These are phyloP conservation scores for Ilex aquifolium DNA, from an alignment of 257 asterid species.

Conservation along the genomic window DNA sequence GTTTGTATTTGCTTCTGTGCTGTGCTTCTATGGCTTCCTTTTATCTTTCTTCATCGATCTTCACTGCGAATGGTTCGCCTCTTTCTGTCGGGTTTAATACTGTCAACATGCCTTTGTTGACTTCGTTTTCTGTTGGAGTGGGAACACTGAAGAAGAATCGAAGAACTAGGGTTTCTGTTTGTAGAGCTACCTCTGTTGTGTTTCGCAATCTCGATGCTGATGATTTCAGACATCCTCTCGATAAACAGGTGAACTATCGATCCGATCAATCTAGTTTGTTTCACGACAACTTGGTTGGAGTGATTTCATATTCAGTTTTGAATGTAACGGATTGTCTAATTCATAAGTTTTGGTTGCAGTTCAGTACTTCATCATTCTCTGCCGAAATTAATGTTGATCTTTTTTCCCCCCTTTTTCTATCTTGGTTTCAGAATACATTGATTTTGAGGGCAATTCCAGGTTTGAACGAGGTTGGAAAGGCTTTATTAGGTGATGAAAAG, in stretches of 20 bases:
- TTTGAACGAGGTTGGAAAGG: constrained; percentile 71
- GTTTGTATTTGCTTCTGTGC: constrained; percentile 18
- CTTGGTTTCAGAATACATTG: constrained; percentile 65
- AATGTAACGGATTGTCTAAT: too few relatives aligned
- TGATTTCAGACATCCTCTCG: constrained; percentile 91
- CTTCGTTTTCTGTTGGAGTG: constrained; percentile 16
- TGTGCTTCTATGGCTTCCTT: constrained; percentile 43
- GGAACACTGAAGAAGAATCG: constrained; percentile 14
- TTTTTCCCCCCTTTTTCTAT: background rate
- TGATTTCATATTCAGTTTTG: too few relatives aligned
- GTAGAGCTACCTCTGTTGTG: constrained; percentile 55
- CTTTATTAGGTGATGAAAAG: constrained; percentile 55
- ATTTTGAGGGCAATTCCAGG: constrained; percentile 93
- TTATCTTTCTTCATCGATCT: constrained; percentile 16
- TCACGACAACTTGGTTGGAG: too few relatives aligned
- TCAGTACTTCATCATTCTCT: too few relatives aligned
- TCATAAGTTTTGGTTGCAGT: too few relatives aligned
- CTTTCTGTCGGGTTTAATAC: constrained; percentile 16
- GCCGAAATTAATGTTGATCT: background rate
- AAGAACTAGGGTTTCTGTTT: constrained; percentile 9
- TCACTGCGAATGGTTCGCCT: constrained; percentile 19
- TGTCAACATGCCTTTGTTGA: constrained; percentile 11
- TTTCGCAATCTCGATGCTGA: constrained; percentile 78
- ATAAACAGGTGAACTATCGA: constrained; percentile 54
- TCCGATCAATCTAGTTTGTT: too few relatives aligned